Conservation (phyloP, 2,329 filamentous ascomycete genomes). For the Cercospora janseana region DNA sequence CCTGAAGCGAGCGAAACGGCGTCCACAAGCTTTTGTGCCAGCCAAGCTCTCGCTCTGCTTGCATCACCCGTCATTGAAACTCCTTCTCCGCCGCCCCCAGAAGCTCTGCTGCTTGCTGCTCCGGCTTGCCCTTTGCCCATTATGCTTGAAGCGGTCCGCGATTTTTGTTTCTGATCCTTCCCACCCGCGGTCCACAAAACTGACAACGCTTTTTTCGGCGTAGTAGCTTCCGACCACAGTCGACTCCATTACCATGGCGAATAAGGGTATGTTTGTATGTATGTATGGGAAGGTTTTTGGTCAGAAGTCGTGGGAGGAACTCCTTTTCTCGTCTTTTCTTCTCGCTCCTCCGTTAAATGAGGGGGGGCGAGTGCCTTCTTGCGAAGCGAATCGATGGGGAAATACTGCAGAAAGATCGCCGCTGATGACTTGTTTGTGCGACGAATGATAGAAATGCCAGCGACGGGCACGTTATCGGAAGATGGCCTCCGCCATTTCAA, state of each 20-base stretch:
- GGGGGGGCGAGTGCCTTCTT: too few relatives aligned
- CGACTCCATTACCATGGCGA: slow-evolving; percentile 13
- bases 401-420: too few relatives aligned
- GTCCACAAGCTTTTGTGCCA: neutral
- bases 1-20: slow-evolving; percentile 8
- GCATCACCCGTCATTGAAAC: slow-evolving; percentile 1
- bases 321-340: too few relatives aligned
- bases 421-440: neutral
- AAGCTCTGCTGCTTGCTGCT: too few relatives aligned
- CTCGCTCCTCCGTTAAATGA: too few relatives aligned
- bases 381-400: too few relatives aligned
- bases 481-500: slow-evolving; percentile 88
- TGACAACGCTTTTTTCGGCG: neutral
- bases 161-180: neutral
- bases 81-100: neutral
- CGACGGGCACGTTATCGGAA: slow-evolving; percentile 61
- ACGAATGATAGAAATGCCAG: slow-evolving; percentile 22
- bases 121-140: too few relatives aligned
- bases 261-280: slow-evolving; percentile 20
- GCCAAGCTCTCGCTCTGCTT: slow-evolving; percentile 7
- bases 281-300: too few relatives aligned
- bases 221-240: slow-evolving; percentile 13
- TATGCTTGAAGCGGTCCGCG: slow-evolving; percentile 10
- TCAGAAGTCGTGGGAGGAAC: slow-evolving; percentile 2
- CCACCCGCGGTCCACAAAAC: neutral